Base-by-base conservation (phyloP, 768 basidiomycete species). In the Terana coerulea region DNA sequence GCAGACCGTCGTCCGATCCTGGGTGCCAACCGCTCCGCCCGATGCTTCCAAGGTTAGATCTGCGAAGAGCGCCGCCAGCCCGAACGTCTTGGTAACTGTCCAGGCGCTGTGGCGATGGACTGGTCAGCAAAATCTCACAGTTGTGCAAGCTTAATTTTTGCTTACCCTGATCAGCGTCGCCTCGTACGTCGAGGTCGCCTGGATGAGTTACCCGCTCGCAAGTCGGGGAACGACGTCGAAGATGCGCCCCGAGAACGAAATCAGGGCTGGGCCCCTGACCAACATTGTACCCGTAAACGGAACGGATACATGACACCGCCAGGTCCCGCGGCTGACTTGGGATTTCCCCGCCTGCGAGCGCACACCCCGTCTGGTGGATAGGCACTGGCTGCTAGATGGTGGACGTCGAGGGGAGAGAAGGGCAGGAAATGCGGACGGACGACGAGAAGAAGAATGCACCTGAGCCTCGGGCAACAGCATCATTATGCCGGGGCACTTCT, bases 201-300 rank as follows among this genome's bases (percentile, higher is more conserved):
- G n/a, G n/a, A n/a, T n/a, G n/a, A n/a, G n/a, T n/a, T n/a, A n/a
- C 17, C 14, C 17, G 14, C 22, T 15, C 15, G 10, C 5, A 17
- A 44, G 43, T 11, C 14, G 17, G 43, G 25, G 39, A 3, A 24
- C 11, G 28, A 19, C 43, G 43, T 22, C 28, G 43, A 29, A 29
- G 43, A 29, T 29, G 43, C 19, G 26, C 26, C 21, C 11, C n/a
- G 11, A 29, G 17, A 19, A 21, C 29, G 24, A 30, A 19, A 46
- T 46, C 45, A 34, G 29, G 22, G 45, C 37, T 30, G 30, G 45
- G 30, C 45, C 45, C 45, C 45, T 46, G 45, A 31, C 39, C 39
- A 17, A 5, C 37, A 22, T 37, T n/a, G 15, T 6, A n/a, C 8
- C 36, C 36, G n/a, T 37, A n/a, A 37, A 37, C 36, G n/a, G n/a